Base-by-base conservation (phyloP, 2,329 filamentous ascomycete genomes). In the Fusarium fracticaudum region DNA sequence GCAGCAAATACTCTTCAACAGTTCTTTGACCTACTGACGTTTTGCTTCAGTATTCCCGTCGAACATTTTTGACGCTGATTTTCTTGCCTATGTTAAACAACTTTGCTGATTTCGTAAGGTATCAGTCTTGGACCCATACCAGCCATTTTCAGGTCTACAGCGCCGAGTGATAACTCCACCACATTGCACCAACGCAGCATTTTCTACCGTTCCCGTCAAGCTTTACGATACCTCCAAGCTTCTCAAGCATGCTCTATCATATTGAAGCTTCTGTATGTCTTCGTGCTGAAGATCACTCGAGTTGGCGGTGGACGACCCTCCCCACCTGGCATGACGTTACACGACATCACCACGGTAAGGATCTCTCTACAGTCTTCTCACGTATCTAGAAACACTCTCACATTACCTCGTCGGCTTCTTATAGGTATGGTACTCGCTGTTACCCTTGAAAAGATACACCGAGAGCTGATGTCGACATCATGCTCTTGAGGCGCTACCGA, bases 1-100 rank as follows among this genome's bases (percentile, higher is more conserved):
- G 29, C 31, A 38, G 11, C 67, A 71, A 71, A 71, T 54, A 71
- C 54, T 61, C 43, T 8, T 26, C 48, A 18, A 57, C 24, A 35
- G n/a, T 33, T 67, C n/a, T 45, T 55, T 38, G 14, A 13, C 50
- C 13, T 11, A 6, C 26, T 8, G 9, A 4, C 11, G 12, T n/a
- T 33, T 18, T 31, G 20, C n/a, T 18, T 9, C 44, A 3, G 5
- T 8, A 29, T 2, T 51, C 29, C 14, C 18, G 2, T 22, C 18
- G 3, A 14, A 43, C 6, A 9, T 37, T 57, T 20, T 3, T 26
- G 8, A 18, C 20, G 5, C 7, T 24, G 15, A 15, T 71, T 44
- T 8, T 5, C 24, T 61, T 38, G 5, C 12, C 17, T 11, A 15
- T 15, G 22, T 20, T 12, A n/a, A n/a, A 20, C 57, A 31, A 41